Evolutionary conservation across 1,284 basidiomycete species (phyloP).

Genomic region (Cutaneotrichosporon dermatis): DNA sequence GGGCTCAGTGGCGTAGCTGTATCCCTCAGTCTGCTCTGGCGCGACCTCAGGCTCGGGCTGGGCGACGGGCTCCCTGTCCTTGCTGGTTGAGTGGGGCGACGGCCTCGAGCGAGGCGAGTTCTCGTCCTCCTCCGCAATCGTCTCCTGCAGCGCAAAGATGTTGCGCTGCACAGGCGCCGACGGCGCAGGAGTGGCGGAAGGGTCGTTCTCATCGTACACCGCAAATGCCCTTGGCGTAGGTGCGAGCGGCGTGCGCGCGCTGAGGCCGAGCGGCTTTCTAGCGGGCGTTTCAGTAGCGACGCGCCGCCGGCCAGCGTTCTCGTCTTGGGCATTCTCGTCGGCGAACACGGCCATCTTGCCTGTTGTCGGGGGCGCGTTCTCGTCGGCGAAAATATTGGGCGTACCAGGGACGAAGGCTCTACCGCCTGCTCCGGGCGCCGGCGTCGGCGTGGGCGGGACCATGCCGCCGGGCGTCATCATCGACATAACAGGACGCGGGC

Average conservation of each 20-base stretch:
- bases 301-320: constrained; percentile 13
- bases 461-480: constrained; percentile 39
- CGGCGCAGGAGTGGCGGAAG: constrained; percentile 18
- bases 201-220: constrained; percentile 32
- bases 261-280: constrained; percentile 28
- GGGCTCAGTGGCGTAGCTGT: constrained; percentile 13
- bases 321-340: constrained; percentile 26
- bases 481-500: constrained; percentile 18
- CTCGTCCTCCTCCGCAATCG: constrained; percentile 17
- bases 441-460: constrained; percentile 50
- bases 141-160: constrained; percentile 13
- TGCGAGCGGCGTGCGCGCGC: constrained; percentile 24
- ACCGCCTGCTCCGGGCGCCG: constrained; percentile 18
- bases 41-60: background rate
- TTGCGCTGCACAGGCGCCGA: constrained; percentile 8
- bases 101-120: background rate
- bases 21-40: background rate
- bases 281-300: constrained; percentile 40
- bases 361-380: background rate
- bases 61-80: background rate
- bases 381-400: constrained; percentile 14
- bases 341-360: constrained; percentile 17
- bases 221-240: constrained; percentile 33
- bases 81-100: background rate
- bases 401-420: background rate